Evolutionary conservation across 2,329 filamentous ascomycete genomes (phyloP).

Genomic region (Calonectria leucothoes): DNA sequence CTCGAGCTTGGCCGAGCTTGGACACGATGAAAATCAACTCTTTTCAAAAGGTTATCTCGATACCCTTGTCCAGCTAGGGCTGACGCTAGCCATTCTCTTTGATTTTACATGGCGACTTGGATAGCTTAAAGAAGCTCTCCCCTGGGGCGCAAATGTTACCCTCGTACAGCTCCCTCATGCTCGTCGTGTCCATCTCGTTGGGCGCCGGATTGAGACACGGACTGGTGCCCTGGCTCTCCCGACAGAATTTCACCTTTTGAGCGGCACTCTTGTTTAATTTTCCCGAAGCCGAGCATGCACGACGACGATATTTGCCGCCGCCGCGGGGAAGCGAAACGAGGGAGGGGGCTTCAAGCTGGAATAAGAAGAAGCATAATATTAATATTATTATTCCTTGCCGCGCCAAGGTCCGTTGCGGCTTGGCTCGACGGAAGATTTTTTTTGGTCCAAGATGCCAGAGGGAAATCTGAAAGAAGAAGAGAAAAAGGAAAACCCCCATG

Average conservation of each 20-base stretch:
- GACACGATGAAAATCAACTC: background rate
- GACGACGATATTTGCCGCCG: background rate
- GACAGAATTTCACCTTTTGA: background rate
- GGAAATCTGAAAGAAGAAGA: background rate
- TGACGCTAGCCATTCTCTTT: background rate
- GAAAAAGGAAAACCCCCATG: background rate
- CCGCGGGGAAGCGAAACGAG: background rate
- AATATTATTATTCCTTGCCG: background rate
- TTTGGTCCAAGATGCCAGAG: background rate
- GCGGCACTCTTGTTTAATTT: background rate
- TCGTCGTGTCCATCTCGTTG: background rate
- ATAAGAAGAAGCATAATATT: slow-evolving; percentile 6
- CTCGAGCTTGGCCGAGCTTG: background rate
- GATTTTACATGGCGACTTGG: background rate
- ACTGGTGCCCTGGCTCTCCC: background rate
- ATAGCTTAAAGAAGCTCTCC: background rate
- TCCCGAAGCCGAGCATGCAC: background rate
- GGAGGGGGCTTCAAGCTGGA: background rate
- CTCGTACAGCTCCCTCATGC: background rate
- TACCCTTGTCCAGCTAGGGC: slow-evolving; percentile 13
- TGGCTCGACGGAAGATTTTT: background rate
- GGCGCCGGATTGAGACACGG: background rate
- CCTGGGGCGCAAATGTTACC: background rate
- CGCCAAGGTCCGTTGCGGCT: background rate
- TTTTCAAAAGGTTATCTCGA: background rate